These are phyloP conservation scores for Amanita molliuscula DNA, from an alignment of 768 basidiomycete species.

Conservation along the genomic window DNA sequence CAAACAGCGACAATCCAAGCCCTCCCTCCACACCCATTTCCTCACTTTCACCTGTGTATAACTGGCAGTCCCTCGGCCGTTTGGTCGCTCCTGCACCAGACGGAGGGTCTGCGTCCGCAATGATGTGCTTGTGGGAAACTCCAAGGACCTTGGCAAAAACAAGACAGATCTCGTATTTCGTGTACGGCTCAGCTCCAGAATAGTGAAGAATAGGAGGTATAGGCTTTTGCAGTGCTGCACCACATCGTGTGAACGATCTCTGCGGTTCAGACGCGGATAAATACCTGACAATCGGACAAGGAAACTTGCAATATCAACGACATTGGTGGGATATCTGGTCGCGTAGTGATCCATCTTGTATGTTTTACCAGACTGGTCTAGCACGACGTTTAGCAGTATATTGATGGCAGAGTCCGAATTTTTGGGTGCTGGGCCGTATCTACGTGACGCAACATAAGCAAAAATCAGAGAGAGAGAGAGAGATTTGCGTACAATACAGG, in stretches of 20 bases:
- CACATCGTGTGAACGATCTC: neutral
- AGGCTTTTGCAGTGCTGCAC: constrained; percentile 23
- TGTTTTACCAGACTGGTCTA: constrained; percentile 75
- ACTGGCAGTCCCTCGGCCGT: constrained; percentile 71
- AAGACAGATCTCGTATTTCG: constrained; percentile 90
- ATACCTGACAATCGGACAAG: constrained; percentile 69
- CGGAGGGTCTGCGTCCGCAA: constrained; percentile 60
- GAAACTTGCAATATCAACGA: constrained; percentile 78
- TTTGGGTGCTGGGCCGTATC: constrained; percentile 79
- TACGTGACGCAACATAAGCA: constrained; percentile 18
- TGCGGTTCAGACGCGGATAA: neutral
- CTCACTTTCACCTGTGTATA: constrained; percentile 71
- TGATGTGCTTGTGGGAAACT: constrained; percentile 65
- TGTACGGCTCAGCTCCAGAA: constrained; percentile 70
- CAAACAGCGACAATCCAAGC: constrained; percentile 58
- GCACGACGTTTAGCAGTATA: constrained; percentile 75
- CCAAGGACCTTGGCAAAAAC: constrained; percentile 63
- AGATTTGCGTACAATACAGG: constrained; percentile 64
- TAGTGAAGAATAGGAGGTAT: constrained; percentile 80
- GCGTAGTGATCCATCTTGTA: constrained; percentile 98
- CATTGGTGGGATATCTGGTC: constrained; percentile 87
- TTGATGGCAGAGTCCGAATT: constrained; percentile 90
- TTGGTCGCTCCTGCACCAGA: constrained; percentile 54
- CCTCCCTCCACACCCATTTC: constrained; percentile 51
- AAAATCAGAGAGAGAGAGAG: neutral